Percentiles rank a stretch among this genome's conserved stretches.
Conservation (phyloP, 2,329 filamentous ascomycete genomes). For the Ceratocystis albifundus region DNA sequence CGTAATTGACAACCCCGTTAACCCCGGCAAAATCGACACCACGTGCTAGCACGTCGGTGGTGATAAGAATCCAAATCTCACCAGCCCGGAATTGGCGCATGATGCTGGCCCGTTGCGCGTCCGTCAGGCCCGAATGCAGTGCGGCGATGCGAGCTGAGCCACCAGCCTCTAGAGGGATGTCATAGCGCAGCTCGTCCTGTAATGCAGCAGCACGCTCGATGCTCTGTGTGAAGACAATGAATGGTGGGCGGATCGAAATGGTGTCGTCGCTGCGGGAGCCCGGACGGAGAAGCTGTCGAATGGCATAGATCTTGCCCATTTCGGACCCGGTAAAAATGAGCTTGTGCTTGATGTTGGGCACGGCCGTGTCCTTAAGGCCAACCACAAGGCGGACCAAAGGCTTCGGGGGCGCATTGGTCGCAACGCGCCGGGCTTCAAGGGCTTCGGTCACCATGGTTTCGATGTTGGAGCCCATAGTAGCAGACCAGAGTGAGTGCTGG, state of each 20-base stretch:
- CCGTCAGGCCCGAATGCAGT: slow-evolving; percentile 75
- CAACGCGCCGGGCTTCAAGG: slow-evolving; percentile 40
- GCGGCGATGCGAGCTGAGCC: slow-evolving; percentile 77
- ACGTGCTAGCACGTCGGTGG: slow-evolving; percentile 82
- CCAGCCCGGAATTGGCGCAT: slow-evolving; percentile 85
- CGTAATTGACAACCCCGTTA: slow-evolving; percentile 95
- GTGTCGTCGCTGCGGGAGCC: slow-evolving; percentile 36
- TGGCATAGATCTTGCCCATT: slow-evolving; percentile 79
- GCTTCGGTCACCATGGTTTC: slow-evolving; percentile 66
- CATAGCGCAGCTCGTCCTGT: slow-evolving; percentile 81
- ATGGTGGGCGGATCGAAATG: slow-evolving; percentile 66
- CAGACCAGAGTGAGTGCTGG: slow-evolving; percentile 78
- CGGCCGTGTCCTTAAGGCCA: slow-evolving; percentile 89
- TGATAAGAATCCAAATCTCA: slow-evolving; percentile 93
- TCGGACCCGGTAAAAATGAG: slow-evolving; percentile 87
- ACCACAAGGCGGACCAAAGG: slow-evolving; percentile 75
- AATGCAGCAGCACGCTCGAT: slow-evolving; percentile 82
- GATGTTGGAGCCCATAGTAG: slow-evolving; percentile 90
- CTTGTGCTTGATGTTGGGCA: slow-evolving; percentile 82
- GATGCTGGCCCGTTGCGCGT: slow-evolving; percentile 61
- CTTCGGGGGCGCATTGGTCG: slow-evolving; percentile 27
- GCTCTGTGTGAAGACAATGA: slow-evolving; percentile 92
- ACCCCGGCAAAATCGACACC: slow-evolving; percentile 92
- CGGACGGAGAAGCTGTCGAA: slow-evolving; percentile 81
- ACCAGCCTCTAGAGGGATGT: slow-evolving; percentile 80